A percentile compares a stretch with the other conserved stretches of the same genome.
Evolutionary conservation across 352 stramenopile species (phyloP).

Genomic region (Pythium chondricola): DNA sequence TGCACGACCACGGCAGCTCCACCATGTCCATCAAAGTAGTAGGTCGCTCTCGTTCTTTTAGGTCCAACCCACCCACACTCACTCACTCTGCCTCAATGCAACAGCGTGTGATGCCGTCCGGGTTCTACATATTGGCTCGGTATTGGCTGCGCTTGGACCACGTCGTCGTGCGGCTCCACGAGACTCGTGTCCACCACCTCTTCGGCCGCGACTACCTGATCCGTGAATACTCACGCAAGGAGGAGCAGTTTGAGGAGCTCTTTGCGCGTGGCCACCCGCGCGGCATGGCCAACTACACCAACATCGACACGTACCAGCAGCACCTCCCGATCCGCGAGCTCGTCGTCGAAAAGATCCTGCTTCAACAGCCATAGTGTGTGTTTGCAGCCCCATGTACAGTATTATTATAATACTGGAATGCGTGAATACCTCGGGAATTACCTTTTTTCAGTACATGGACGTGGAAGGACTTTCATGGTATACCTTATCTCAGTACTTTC

Average conservation of each 20-base stretch:
- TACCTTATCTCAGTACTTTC: no score
- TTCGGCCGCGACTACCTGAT: slow-evolving; percentile 68
- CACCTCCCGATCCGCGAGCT: slow-evolving; percentile 52
- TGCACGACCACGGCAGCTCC: slow-evolving; percentile 77
- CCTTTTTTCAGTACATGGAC: no score
- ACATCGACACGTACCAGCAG: slow-evolving; percentile 79
- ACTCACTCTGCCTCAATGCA: neutral
- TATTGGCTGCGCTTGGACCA: slow-evolving; percentile 85
- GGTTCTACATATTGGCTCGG: slow-evolving; percentile 69
- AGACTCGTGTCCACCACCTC: slow-evolving; percentile 79
- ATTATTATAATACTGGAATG: no score
- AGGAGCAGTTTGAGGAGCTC: slow-evolving; percentile 62
- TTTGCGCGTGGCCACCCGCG: slow-evolving; percentile 61
- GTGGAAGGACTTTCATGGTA: no score
- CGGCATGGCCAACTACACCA: slow-evolving; percentile 79
- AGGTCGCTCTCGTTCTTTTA: slow-evolving; percentile 4
- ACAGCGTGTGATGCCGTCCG: slow-evolving; percentile 78
- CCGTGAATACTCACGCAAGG: slow-evolving; percentile 78
- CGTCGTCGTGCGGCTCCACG: slow-evolving; percentile 69
- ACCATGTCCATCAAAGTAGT: slow-evolving; percentile 84
- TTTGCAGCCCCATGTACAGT: no score
- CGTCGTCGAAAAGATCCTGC: slow-evolving; percentile 55
- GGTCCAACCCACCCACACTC: neutral
- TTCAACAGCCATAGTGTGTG: slow-evolving; percentile 25
- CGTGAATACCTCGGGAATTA: no score